Evolutionary conservation across 495 filamentous ascomycete genomes (phyloP), one percentile per base, ranked within the genome.

Genomic region (Sabuloglossum arenarium): DNA sequence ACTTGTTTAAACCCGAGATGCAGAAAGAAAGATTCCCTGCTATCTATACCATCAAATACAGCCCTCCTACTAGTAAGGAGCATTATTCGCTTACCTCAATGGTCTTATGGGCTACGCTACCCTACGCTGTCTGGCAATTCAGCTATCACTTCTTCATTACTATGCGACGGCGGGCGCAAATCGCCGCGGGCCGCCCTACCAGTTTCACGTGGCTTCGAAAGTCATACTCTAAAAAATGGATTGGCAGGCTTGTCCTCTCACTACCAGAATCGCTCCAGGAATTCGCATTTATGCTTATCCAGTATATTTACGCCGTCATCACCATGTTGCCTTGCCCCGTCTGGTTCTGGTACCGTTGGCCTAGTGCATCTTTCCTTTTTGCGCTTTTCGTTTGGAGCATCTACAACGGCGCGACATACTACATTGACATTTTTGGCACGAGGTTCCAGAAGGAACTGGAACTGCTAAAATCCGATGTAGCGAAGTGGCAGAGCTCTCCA

Each of bases 401-500:
- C 52, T 87, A 94, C 67, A 98, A 98, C 60, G 91, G 91, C 28
- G 86, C 88, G 25, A 94, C 88, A 14, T 98, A 84, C 66, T 98
- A 98, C 66, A 95, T 97, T 65, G 91, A 98, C 61, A 82, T 95
- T 14, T 98, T 95, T 61, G 91, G 91, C 56, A 95, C 84, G 64
- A 79, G 88, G 5, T 97, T 97, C 73, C 86, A 97, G 72, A 93
- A 88, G 65, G 93, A 98, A 68, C 73, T 98, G 23, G 93, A 97
- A 66, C 77, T 82, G 31, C 75, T 98, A 68, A 88, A 84, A 71
- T 78, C 76, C 56, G 91, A 98, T 66, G 88, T 96, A 30, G 81
- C 80, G 9, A 88, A 86, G 64, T 94, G 88, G 89, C 88, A 95
- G 67, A 69, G 66, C 54, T 73, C 65, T 31, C 70, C 76, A 1